Base-by-base conservation (phyloP, 768 basidiomycete genomes). In the Piloderma croceum region DNA sequence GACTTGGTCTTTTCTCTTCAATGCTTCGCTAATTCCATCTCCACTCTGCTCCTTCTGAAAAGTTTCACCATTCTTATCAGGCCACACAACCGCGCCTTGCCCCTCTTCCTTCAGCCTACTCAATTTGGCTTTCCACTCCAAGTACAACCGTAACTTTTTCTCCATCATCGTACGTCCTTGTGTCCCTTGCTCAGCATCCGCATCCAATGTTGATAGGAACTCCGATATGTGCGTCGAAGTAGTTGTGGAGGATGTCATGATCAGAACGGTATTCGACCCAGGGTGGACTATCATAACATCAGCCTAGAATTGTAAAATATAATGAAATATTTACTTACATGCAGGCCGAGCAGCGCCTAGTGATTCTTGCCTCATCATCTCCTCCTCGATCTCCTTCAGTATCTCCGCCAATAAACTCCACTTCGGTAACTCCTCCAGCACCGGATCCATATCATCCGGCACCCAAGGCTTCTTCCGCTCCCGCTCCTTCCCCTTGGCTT, bases 361-460 rank as follows among this genome's bases (percentile, higher is more conserved):
- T 6, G 69, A 67, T 46, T 82, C 76, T 45, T 77, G 73, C 31
- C 79, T 68, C 43, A 86, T 67, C 22, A 87, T 82, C 48, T 92
- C 89, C 43, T 80, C 80, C 59, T 98, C 96, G 3, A 91, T 83
- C 63, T 99, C 96, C 38, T 89, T 72, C 32, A 99, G 59, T 0
- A 93, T 74, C 13, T 90, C 86, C 0, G 81, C 74, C 10, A 99
- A 64, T 6, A 93, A 58, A 41, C 74, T 74, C 94, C 96, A 98
- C 59, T 99, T 99, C 0, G 93, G 93, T 31, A 88, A 73, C 54
- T 98, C 96, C 61, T 98, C 96, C 19, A 97, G 68, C 0, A 92
- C 77, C 0, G 90, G 88, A 33, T 89, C 79, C 59, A 93, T 79
- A 1, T 79, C 81, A 7, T 76, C 68, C 0, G 91, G 87, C 18